These are phyloP conservation scores for Keqinozyma sinolaborantium DNA, from an alignment of 1,139 yeast species.

Conservation along the genomic window DNA sequence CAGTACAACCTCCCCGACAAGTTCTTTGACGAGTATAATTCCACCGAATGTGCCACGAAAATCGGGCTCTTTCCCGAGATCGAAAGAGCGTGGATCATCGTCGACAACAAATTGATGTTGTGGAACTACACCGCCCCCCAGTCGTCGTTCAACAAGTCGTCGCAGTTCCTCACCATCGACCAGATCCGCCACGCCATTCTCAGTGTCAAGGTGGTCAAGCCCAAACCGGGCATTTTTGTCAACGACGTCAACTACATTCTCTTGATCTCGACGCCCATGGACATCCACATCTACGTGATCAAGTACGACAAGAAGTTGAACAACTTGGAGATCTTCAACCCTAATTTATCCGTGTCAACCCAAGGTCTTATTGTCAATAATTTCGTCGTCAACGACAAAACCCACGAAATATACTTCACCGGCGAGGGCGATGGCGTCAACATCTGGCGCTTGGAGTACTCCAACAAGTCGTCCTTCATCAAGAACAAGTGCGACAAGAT, in stretches of 20 bases:
- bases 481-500: slow-evolving; percentile 78
- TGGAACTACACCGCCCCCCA: slow-evolving; percentile 76
- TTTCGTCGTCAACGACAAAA: slow-evolving; percentile 54
- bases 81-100: slow-evolving; percentile 82
- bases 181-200: slow-evolving; percentile 77
- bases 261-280: slow-evolving; percentile 76
- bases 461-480: slow-evolving; percentile 87
- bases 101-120: slow-evolving; percentile 75
- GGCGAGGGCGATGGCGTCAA: slow-evolving; percentile 76
- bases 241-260: slow-evolving; percentile 71
- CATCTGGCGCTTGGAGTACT: slow-evolving; percentile 84
- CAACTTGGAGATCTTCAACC: slow-evolving; percentile 71
- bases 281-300: slow-evolving; percentile 74
- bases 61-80: slow-evolving; percentile 86
- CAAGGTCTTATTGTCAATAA: slow-evolving; percentile 75
- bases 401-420: slow-evolving; percentile 80
- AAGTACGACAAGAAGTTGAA: slow-evolving; percentile 49
- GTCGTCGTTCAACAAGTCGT: slow-evolving; percentile 43
- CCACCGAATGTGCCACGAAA: slow-evolving; percentile 64
- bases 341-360: slow-evolving; percentile 76
- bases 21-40: slow-evolving; percentile 71
- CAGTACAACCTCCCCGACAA: slow-evolving; percentile 79
- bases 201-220: slow-evolving; percentile 72
- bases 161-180: slow-evolving; percentile 78
- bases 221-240: slow-evolving; percentile 77